Conservation (phyloP, 306 rosid species). For the Ormosia emarginata region DNA sequence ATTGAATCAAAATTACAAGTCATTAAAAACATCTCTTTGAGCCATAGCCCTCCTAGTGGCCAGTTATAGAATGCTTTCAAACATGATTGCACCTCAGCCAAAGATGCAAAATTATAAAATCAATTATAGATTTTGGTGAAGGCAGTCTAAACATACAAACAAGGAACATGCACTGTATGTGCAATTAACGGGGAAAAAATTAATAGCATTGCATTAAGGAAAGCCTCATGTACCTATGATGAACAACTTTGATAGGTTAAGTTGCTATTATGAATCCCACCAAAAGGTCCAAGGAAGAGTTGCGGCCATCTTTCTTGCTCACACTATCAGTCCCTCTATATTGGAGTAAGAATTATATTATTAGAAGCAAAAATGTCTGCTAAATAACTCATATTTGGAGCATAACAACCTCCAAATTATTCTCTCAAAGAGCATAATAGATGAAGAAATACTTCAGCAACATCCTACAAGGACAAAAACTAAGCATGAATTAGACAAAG, state of each 20-base stretch:
- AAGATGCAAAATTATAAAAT: not conserved
- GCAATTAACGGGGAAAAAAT: not conserved
- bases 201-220: conserved; percentile 3
- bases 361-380: conserved; percentile 56
- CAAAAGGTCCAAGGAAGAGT: conserved; percentile 80
- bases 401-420: conserved; percentile 61
- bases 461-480: conserved; percentile 60
- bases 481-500: conserved; percentile 5
- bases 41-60: not conserved
- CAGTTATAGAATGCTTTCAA: conserved; percentile 15
- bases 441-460: conserved; percentile 92
- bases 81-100: not conserved
- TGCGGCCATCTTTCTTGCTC: conserved; percentile 75
- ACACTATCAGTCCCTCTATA: conserved; percentile 37
- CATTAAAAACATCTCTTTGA: not conserved
- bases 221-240: conserved; percentile 57
- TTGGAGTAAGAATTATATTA: conserved; percentile 58
- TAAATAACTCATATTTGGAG: conserved; percentile 58
- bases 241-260: conserved; percentile 85
- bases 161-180: not conserved
- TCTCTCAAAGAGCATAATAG: conserved; percentile 77
- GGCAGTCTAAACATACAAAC: not conserved
- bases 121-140: not conserved
- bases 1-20: not conserved
- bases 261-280: conserved; percentile 85